Base-by-base conservation (phyloP, 352 stramenopile genomes). In the Globisporangium lucens region DNA sequence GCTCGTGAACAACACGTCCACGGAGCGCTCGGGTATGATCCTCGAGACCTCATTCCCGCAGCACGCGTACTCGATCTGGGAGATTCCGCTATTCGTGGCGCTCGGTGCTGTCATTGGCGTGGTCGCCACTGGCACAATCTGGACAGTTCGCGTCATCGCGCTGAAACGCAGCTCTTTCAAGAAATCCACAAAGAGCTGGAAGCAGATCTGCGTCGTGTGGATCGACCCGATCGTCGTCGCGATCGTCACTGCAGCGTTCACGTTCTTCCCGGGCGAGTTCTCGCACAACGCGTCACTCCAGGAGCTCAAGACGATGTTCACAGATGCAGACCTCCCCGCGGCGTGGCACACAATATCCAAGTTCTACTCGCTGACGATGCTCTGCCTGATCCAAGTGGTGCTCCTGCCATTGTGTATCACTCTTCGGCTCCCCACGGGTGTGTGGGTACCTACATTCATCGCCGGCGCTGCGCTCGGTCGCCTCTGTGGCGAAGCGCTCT, bases 401-500 rank as follows among this genome's bases (percentile, higher is more conserved):
- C 60, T 96, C 52, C 67, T 96, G 1, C 87, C 89, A 56, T 68
- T 96, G 33, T 94, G 85, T 55, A 94, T 95, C 62, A 94, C 86
- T 7, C 74, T 97, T 1, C 77, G 80, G 12, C 75, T 97, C 13
- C 89, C 90, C 8, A 93, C 85, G 4, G 89, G 90, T 33, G 87
- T 96, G 56, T 94, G 87, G 79, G 67, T 96, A 5, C 90, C 90
- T 20, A 90, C 85, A 3, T 96, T 97, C 57, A 89, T 93, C n/a
- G 79, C 85, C 3, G 90, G 90, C 24, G 90, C 87, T 51, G 78
- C 85, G 8, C 88, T 95, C 33, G 90, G 90, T 9, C 78, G 90
- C 1, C 71, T 95, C 27, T 93, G 90, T 65, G 90, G 89, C 53
- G 88, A 96, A 69, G 62, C 75, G 0, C 41, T 94, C 9, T 22